Evolutionary conservation across 768 basidiomycete species (phyloP), one percentile per base, ranked within the genome.

Genomic region (Naematelia encephala): DNA sequence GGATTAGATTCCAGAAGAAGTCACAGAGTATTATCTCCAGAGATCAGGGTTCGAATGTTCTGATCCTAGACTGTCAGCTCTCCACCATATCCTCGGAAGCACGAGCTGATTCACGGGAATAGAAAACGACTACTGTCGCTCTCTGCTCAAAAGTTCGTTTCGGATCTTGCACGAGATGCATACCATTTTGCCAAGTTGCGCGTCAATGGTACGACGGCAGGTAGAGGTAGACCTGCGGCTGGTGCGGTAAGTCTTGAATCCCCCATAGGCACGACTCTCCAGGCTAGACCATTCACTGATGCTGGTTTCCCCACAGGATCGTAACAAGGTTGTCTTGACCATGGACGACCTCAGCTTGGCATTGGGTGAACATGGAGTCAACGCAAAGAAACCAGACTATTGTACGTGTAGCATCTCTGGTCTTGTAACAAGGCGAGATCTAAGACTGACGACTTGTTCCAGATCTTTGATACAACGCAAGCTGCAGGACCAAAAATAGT

Each of bases 281-380:
- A n/a, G n/a, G n/a, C n/a, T n/a, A n/a, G n/a, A n/a, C n/a, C n/a
- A n/a, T n/a, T n/a, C n/a, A 27, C n/a, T 22, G 29, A 42, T 25
- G 42, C 60, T 56, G 53, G 52, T 14, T 39, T 16, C 8, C 16
- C n/a, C 12, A 46, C 56, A 79, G 78, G 76, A 92, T 30, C 77
- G 77, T 72, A 92, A 90, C 42, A 85, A 89, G 62, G 97, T 94
- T 42, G 90, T 91, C 0, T 79, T 99, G 63, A 96, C 91, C 19
- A 97, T 98, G 92, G 96, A 99, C 54, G 96, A 99, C 73, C 82
- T 99, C 30, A 89, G 88, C 59, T 82, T 91, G 4, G 96, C 96
- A 1, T 82, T 99, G 28, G 82, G 83, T n/a, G 96, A 99, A 77
- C 96, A 98, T 69, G 94, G 94, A 4, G 91, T 99, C 69, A 92